phyloP scores from a whole-genome alignment of 257 asterid genomes.

The Ajuga chamaepitys region DNA sequence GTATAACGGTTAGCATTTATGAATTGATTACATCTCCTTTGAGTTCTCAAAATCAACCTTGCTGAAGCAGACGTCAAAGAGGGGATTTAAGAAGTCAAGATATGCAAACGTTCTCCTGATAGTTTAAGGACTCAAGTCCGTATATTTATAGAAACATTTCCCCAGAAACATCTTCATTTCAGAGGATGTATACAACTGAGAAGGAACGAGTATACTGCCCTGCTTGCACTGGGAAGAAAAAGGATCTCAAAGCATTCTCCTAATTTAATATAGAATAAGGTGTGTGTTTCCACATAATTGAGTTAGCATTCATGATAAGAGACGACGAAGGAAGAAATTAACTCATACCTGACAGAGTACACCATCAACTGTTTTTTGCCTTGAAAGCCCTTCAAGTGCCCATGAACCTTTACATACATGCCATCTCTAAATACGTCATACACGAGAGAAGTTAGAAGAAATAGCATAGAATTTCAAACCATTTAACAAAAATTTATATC shows the following conservation, averaged over 20 bases:
- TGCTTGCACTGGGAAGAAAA: background rate
- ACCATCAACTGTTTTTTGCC: slow-evolving; percentile 71
- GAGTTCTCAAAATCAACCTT: too few relatives aligned
- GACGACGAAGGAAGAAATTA: slow-evolving; percentile 1
- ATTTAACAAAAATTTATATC: background rate
- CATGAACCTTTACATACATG: slow-evolving; percentile 79
- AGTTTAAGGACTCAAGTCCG: background rate
- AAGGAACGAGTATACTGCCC: background rate
- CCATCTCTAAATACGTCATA: slow-evolving; percentile 49
- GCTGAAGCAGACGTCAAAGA: too few relatives aligned
- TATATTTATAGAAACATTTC: background rate
- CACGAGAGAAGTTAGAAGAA: slow-evolving; percentile 14
- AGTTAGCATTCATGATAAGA: background rate
- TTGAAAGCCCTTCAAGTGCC: slow-evolving; percentile 84
- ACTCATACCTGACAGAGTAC: slow-evolving; percentile 65
- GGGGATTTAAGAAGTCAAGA: background rate
- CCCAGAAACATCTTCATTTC: background rate
- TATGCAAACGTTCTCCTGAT: background rate
- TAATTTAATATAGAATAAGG: background rate
- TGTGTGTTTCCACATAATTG: background rate
- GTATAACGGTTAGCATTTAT: too few relatives aligned
- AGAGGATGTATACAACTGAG: too few relatives aligned
- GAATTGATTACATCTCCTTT: too few relatives aligned
- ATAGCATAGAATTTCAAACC: background rate
- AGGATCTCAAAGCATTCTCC: background rate